Base-by-base conservation (phyloP, 148 eudicot genomes). In the Tetragonia tetragonoides region DNA sequence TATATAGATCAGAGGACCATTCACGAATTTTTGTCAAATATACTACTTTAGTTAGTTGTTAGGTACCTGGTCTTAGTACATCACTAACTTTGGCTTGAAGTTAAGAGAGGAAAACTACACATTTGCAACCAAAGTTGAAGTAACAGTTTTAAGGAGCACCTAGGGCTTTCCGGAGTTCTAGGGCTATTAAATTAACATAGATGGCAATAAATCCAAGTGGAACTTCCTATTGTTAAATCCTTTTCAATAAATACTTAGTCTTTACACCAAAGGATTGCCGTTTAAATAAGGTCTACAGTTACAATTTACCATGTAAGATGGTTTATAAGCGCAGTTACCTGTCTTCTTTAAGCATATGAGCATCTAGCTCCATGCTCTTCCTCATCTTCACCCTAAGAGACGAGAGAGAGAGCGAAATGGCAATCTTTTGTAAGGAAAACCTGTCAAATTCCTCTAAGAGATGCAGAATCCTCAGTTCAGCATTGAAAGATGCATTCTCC, bases 401-500 rank as follows among this genome's bases (percentile, higher is more conserved):
- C 18, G 49, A 39, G 46, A 34, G 10, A 17, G 16, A 11, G 9
- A 3, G 17, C 8, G 34, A 74, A 24, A 82, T 82, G 85, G 44
- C 72, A 41, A 70, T 78, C 16, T 74, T 75, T 6, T 69, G 82
- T 59, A 59, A 5, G 37, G 81, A 82, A 46, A 47, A 51, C 47
- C 79, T 79, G 47, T 82, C 80, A 69, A 84, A 75, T 75, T 73
- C 88, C 47, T 75, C 83, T 6, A 90, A 85, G 77, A 84, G 78
- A 81, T 90, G 91, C 89, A 89, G 77, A 59, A 80, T 81, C 49
- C 66, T 91, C 44, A 78, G 78, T 17, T 77, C 84, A n/a, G 54
- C 83, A 41, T 77, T 90, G 66, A 94, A 81, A 82, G 89, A 88
- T 76, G 86, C 84, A 9, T 85, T 93, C 42, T 74, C 90, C 34